phyloP scores from a whole-genome alignment of 306 rosid genomes.

The Rubus idaeus region DNA sequence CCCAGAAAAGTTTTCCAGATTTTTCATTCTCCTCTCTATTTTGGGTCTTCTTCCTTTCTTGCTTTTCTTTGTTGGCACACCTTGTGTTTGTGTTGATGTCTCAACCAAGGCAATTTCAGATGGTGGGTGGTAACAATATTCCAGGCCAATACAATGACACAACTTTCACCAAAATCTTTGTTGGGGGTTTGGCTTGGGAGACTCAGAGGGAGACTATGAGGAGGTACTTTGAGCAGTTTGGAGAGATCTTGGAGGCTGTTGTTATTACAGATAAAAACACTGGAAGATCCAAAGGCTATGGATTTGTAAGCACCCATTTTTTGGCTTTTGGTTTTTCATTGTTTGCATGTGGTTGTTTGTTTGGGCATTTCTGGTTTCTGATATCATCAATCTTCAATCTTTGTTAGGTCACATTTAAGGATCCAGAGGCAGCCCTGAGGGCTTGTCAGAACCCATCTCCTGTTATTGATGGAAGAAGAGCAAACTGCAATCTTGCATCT shows the following conservation, averaged over 20 bases:
- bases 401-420: slow-evolving; percentile 84
- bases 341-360: slow-evolving; percentile 4
- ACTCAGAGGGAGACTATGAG: slow-evolving; percentile 88
- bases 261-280: slow-evolving; percentile 86
- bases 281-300: slow-evolving; percentile 98
- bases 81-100: slow-evolving; percentile 45
- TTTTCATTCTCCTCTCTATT: slow-evolving; percentile 29
- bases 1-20: slow-evolving; percentile 10
- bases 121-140: slow-evolving; percentile 50
- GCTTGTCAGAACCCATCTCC: slow-evolving; percentile 97
- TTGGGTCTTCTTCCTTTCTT: slow-evolving; percentile 18
- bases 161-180: slow-evolving; percentile 84
- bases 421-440: slow-evolving; percentile 86
- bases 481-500: slow-evolving; percentile 94
- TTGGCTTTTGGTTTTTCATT: slow-evolving; percentile 6
- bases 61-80: slow-evolving; percentile 8
- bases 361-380: slow-evolving; percentile 8
- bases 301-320: slow-evolving; percentile 67
- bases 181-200: slow-evolving; percentile 99
- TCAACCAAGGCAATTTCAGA: slow-evolving; percentile 72
- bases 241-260: slow-evolving; percentile 95
- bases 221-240: slow-evolving; percentile 91
- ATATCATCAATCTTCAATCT: slow-evolving; percentile 10
- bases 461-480: slow-evolving; percentile 93
- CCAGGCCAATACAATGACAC: slow-evolving; percentile 71